A percentile compares a stretch with the other conserved stretches of the same genome.
Conservation (phyloP, 139 green algal species). For the Raphidocelis subcapitata region DNA sequence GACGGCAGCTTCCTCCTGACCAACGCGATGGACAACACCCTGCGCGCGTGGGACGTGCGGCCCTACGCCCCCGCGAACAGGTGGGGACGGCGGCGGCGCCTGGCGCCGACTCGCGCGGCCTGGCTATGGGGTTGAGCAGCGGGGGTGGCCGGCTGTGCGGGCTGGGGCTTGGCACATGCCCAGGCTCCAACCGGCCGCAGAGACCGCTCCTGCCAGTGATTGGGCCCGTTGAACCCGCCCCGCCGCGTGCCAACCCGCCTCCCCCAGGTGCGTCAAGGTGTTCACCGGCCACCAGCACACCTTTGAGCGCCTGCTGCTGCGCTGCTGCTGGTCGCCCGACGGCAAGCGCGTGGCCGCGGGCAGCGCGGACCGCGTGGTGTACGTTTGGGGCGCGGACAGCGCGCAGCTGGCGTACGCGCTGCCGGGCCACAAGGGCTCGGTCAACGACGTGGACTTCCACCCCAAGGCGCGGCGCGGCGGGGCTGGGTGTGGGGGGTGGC, state of each 20-base stretch:
- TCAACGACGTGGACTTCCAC: conserved; percentile 96
- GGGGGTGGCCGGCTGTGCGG: too few species aligned
- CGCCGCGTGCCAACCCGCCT: too few species aligned
- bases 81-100: conserved; percentile 54
- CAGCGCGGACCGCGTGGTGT: conserved; percentile 84
- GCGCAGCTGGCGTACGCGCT: conserved; percentile 82
- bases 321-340: conserved; percentile 90
- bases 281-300: conserved; percentile 81
- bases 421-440: conserved; percentile 88
- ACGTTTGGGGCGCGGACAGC: conserved; percentile 51
- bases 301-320: conserved; percentile 92
- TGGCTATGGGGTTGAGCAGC: too few species aligned
- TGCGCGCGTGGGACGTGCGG: conserved; percentile 76
- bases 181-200: too few species aligned
- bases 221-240: too few species aligned
- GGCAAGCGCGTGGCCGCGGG: conserved; percentile 78
- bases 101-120: too few species aligned
- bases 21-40: conserved; percentile 97
- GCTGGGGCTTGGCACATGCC: too few species aligned
- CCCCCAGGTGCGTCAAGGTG: conserved; percentile 40
- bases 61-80: conserved; percentile 89
- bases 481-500: not conserved
- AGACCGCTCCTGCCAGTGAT: too few species aligned
- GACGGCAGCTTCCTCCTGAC: conserved; percentile 88
- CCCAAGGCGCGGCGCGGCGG: conserved; percentile 64